A percentile compares a stretch with the other conserved stretches of the same genome.
Evolutionary conservation across 305 asterid genomes (phyloP).

Genomic region (Fraxinus velutina): DNA sequence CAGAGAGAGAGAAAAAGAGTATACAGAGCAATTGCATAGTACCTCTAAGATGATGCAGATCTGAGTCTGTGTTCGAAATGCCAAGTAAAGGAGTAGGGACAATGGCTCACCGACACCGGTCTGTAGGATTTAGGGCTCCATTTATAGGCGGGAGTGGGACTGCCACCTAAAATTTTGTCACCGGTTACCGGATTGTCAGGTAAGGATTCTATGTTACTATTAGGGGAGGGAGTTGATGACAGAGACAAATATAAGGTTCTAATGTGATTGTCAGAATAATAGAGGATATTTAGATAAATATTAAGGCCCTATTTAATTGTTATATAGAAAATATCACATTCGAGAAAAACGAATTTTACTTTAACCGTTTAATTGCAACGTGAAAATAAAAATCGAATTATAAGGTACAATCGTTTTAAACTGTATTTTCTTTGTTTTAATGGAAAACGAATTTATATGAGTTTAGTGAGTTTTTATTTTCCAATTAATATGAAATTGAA

Average conservation of each 20-base stretch:
- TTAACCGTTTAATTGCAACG: no score
- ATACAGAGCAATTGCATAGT: not conserved
- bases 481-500: no score
- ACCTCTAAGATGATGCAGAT: conserved; percentile 15
- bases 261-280: not conserved
- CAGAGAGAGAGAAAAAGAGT: not conserved
- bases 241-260: not conserved
- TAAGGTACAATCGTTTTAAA: no score
- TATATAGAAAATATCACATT: no score
- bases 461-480: no score
- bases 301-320: no score
- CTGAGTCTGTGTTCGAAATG: conserved; percentile 18
- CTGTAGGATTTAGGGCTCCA: not conserved
- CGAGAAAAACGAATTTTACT: no score
- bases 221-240: not conserved
- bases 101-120: not conserved
- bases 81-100: no score
- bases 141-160: conserved; percentile 8
- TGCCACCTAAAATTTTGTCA: not conserved
- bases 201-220: not conserved
- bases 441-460: no score
- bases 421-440: no score
- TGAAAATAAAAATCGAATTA: no score
- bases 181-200: conserved; percentile 23
- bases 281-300: no score